A percentile compares a stretch with the other conserved stretches of the same genome.
These are phyloP conservation scores for Lodderomyces margitis DNA, from an alignment of 1,139 yeast genomes.

Conservation along the genomic window DNA sequence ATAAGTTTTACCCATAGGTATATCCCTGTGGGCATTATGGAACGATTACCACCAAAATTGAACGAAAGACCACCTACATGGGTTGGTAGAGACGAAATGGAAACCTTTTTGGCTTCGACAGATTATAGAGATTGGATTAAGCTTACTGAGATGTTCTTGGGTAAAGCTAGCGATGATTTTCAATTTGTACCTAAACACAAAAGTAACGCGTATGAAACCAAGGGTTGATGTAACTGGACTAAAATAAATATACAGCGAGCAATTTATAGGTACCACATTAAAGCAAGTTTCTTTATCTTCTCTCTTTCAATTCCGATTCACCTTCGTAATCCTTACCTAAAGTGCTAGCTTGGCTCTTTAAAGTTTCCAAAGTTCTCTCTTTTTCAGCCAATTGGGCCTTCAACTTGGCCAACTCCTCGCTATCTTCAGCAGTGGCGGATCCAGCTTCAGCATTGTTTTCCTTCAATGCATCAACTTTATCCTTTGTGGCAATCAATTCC, in stretches of 20 bases:
- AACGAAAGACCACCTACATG: conserved; percentile 94
- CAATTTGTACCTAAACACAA: conserved; percentile 90
- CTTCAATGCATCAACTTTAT: conserved; percentile 53
- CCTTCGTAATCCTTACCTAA: conserved; percentile 62
- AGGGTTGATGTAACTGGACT: neutral
- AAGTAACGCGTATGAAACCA: conserved; percentile 67
- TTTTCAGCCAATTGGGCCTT: conserved; percentile 56
- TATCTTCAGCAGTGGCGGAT: conserved; percentile 18
- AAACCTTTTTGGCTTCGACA: conserved; percentile 79
- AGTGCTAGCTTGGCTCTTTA: conserved; percentile 70
- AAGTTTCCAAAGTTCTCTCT: conserved; percentile 59
- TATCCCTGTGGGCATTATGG: conserved; percentile 90
- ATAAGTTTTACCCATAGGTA: conserved; percentile 92
- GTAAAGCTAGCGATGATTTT: conserved; percentile 74
- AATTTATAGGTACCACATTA: neutral
- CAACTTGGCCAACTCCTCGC: conserved; percentile 47
- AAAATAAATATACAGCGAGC: neutral
- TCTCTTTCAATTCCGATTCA: conserved; percentile 12
- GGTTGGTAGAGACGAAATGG: conserved; percentile 93
- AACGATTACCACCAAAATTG: conserved; percentile 79
- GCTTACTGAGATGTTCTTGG: conserved; percentile 93
- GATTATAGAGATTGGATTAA: conserved; percentile 96
- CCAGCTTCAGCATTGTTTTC: conserved; percentile 50
- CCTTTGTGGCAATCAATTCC: conserved; percentile 63
- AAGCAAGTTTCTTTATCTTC: conserved; percentile 5